These are phyloP conservation scores for Salix koriyanagi DNA, from an alignment of 345 rosid species.

Conservation along the genomic window DNA sequence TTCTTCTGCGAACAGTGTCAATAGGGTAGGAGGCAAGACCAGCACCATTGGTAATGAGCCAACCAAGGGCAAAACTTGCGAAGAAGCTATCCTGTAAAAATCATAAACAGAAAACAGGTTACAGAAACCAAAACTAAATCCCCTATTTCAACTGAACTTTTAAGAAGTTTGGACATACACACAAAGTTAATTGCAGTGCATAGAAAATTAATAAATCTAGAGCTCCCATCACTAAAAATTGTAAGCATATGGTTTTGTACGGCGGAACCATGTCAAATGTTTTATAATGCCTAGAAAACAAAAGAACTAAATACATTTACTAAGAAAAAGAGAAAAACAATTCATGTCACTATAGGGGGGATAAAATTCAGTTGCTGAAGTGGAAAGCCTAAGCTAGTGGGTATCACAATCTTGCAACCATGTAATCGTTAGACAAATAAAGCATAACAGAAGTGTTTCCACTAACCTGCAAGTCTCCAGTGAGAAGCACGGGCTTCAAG, in stretches of 20 bases:
- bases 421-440: neutral
- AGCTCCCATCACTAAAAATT: neutral
- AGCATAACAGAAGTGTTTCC: neutral
- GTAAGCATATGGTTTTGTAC: neutral
- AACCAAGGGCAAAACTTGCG: conserved; percentile 32
- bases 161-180: neutral
- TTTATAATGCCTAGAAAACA: neutral
- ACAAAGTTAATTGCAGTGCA: neutral
- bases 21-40: conserved; percentile 36
- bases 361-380: neutral
- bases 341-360: neutral
- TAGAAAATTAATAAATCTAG: neutral
- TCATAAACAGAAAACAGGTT: neutral
- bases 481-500: conserved; percentile 26
- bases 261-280: neutral
- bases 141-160: neutral
- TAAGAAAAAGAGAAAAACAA: neutral
- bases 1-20: conserved; percentile 38
- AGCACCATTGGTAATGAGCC: conserved; percentile 34
- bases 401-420: neutral
- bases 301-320: neutral
- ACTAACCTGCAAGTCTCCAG: conserved; percentile 25
- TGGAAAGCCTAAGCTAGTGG: neutral
- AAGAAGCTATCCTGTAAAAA: conserved; percentile 33
- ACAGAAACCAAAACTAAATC: neutral